These are phyloP conservation scores for Aspergillus sergii DNA, from an alignment of 2,329 filamentous ascomycete genomes.

Conservation along the genomic window DNA sequence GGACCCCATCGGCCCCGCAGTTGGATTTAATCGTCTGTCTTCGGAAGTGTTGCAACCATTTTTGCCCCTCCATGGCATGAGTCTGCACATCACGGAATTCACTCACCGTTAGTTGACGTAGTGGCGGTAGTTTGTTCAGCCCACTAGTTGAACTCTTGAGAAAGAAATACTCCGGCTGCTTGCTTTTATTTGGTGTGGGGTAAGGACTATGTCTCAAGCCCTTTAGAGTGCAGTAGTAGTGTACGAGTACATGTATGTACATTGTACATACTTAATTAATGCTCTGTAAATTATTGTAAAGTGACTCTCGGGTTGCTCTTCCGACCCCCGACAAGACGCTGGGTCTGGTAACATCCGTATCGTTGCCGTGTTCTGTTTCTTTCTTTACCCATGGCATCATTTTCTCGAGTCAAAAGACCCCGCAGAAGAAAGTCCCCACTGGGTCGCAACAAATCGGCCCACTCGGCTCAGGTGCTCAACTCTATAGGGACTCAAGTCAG, in stretches of 20 bases:
- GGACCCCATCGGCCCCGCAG: not conserved
- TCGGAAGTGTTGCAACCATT: constrained; percentile 7
- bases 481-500: not conserved
- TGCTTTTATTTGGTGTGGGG: not conserved
- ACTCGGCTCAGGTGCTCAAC: not conserved
- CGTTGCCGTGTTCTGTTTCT: not conserved
- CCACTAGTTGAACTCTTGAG: too few species aligned
- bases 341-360: not conserved
- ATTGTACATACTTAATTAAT: not conserved
- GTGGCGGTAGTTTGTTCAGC: not conserved
- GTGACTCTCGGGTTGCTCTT: not conserved
- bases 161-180: too few species aligned
- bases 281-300: not conserved
- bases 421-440: not conserved
- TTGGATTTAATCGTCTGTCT: not conserved
- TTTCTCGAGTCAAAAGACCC: not conserved
- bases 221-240: too few species aligned
- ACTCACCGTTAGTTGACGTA: not conserved
- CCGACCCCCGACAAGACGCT: not conserved
- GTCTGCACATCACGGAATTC: not conserved
- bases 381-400: not conserved
- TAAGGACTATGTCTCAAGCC: too few species aligned
- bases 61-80: constrained; percentile 10
- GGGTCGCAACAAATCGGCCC: not conserved
- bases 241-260: too few species aligned